Base-by-base conservation (phyloP, 1,284 basidiomycete species). In the Erythrobasidium hasegawianum region DNA sequence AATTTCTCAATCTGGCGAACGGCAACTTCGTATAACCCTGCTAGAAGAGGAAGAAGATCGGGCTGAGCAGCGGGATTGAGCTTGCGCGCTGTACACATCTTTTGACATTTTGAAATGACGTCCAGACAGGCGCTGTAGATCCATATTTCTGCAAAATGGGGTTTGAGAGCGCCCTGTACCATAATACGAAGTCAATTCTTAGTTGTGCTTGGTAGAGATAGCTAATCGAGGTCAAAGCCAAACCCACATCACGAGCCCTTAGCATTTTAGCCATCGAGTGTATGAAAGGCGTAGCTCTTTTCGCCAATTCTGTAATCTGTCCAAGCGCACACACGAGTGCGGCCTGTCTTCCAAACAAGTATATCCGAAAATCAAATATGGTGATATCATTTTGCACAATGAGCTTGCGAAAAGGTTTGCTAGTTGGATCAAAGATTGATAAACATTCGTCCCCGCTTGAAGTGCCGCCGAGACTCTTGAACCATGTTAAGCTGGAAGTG, bases 341-440 rank as follows among this genome's bases (percentile, higher is more conserved):
- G 59, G 89, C 90, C 77, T 96, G 90, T 33, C 90, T 83, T 4
- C 91, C 87, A 68, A 97, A 87, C 18, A 98, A 81, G 76, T 97
- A 99, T 73, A 88, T 84, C 56, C 93, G 84, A 72, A 97, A 88
- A 78, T 98, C 96, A 75, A 97, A 97, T 7, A 97, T 84, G 1
- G 90, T 89, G 70, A 98, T 95, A 16, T 86, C 84, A 76, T 93
- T 94, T 13, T 86, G 84, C n/a, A 92, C 82, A 60, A 97, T 91
- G 59, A 96, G 81, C 64, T 93, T 88, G 7, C 88, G 83, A 75
- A 97, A 97, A 2, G 88, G 85, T 74, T 97, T 96, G 1, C 85
- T 81, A 97, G 40, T 61, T 24, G 33, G 55, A 59, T 59, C 67
- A 81, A 78, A n/a, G 79, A 69, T 57, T 2, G 68, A 64, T 11